Evolutionary conservation across 225 moss, liverwort and hornwort genomes (phyloP).

Genomic region (Lunularia cruciata): DNA sequence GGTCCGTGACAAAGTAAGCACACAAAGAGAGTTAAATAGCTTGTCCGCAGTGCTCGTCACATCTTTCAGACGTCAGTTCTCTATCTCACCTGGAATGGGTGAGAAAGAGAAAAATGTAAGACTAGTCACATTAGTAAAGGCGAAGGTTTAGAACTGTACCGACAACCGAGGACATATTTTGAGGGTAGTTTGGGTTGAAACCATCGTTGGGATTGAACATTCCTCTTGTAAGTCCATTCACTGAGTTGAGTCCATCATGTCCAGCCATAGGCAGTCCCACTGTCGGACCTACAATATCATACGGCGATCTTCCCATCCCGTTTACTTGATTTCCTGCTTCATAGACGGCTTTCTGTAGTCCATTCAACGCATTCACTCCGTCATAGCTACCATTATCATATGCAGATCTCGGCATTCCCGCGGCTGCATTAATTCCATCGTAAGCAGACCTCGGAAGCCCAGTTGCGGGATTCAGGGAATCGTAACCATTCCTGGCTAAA

Average conservation of each 20-base stretch:
- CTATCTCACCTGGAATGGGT: no score
- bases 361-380: slow-evolving; percentile 32
- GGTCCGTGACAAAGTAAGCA: no score
- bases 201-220: slow-evolving; percentile 36
- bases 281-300: slow-evolving; percentile 38
- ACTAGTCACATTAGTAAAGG: not conserved
- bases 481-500: slow-evolving; percentile 33
- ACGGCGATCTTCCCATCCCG: slow-evolving; percentile 35
- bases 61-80: no score
- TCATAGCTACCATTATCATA: slow-evolving; percentile 40
- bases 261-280: slow-evolving; percentile 38
- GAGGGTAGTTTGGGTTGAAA: slow-evolving; percentile 42
- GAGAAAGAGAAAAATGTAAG: no score
- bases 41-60: no score
- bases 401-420: slow-evolving; percentile 41
- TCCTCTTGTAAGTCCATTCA: slow-evolving; percentile 35
- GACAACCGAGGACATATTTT: slow-evolving; percentile 40
- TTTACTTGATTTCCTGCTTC: slow-evolving; percentile 35
- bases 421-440: slow-evolving; percentile 34
- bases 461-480: slow-evolving; percentile 32
- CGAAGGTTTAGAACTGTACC: slow-evolving; percentile 31
- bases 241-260: slow-evolving; percentile 39
- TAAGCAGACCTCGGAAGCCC: slow-evolving; percentile 44
- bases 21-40: no score
- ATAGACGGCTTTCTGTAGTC: slow-evolving; percentile 31